Evolutionary conservation across 2,329 filamentous ascomycete species (phyloP), one percentile per base, ranked within the genome.

Genomic region (Microsporum canis): DNA sequence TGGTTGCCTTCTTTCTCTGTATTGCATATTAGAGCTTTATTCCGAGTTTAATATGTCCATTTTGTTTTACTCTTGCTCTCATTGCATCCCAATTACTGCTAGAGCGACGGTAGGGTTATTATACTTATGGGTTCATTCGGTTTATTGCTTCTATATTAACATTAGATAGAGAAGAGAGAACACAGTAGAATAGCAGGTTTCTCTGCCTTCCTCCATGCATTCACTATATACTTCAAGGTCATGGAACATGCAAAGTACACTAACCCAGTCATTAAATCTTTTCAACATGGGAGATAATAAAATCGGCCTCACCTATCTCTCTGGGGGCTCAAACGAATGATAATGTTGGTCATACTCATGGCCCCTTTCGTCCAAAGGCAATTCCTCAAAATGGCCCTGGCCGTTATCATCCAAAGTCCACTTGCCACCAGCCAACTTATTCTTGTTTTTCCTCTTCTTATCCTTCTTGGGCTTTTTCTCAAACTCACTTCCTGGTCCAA

Each of bases 401-500:
- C 51, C 39, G 14, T 17, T 49, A 57, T 23, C 23, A 41, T 57
- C 55, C 39, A 41, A 27, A 3, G 41, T n/a, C 39, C 39, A 41
- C 17, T 57, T 57, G 0, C 36, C 36, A 29, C 29, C 41, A 33
- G 12, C n/a, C 8, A 31, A 43, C 27, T 60, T 59, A 39, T 59
- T 61, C 49, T 43, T 43, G 29, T 43, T 59, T 6, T 61, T 41
- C 38, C 57, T 58, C 36, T 60, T 59, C 56, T 64, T 57, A 33
- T 49, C 29, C 47, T 64, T 63, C 55, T 63, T 64, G 14, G 61
- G 58, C 59, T 64, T 65, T 56, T 66, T 67, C 6, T 70, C 70
- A 59, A 73, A 66, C 39, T 72, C 66, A 38, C 67, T 65, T 12
- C 70, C 70, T 5, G 67, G 65, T 2, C 71, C 72, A 2, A 65